Evolutionary conservation across 164 flowering plant species (phyloP).

Genomic region (Vitis vinifera): ASM3070453v1 NC_081823.1:9128001-9128500

Average conservation of each 20-base stretch:
- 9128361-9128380: conserved; percentile 75
- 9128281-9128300: conserved; percentile 66
- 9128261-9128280: not conserved
- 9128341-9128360: conserved; percentile 97
- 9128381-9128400: conserved; percentile 20
- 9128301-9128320: conserved; percentile 41
- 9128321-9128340: conserved; percentile 28
- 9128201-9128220: not conserved
- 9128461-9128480: conserved; percentile 9
- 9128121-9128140: conserved; percentile 3
- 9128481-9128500: conserved; percentile 66
- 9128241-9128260: not conserved
- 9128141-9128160: not conserved
- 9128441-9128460: conserved; percentile 6
- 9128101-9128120: not conserved
- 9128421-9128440: conserved; percentile 15
- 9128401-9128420: conserved; percentile 20
- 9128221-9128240: conserved; percentile 1
- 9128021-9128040: too few relatives aligned
- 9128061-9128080: too few relatives aligned
- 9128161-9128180: not conserved
- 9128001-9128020: too few relatives aligned
- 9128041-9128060: too few relatives aligned
- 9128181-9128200: not conserved
- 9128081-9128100: too few relatives aligned